A percentile compares a stretch with the other conserved stretches of the same genome.
These are phyloP conservation scores for Ceriops decandra DNA, from an alignment of 345 rosid species.

Conservation along the genomic window DNA sequence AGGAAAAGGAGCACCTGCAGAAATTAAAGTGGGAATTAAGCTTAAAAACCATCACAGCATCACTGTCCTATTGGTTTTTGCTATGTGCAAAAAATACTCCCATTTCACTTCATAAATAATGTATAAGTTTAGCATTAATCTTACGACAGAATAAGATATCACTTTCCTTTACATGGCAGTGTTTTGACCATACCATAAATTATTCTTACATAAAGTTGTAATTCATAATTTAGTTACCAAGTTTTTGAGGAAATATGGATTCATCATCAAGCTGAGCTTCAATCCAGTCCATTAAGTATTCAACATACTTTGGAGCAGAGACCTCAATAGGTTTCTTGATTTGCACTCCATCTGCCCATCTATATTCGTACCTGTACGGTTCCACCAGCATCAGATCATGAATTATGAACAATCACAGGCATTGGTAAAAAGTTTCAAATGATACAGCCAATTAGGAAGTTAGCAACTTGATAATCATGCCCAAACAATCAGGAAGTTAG, in stretches of 20 bases:
- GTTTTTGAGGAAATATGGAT: conserved; percentile 93
- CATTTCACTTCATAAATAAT: no score
- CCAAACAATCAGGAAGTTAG: conserved; percentile 10
- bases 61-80: no score
- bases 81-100: no score
- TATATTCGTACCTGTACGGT: conserved; percentile 76
- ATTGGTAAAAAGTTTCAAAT: neutral
- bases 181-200: neutral
- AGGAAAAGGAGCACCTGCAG: conserved; percentile 93
- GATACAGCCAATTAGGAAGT: neutral
- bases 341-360: conserved; percentile 99
- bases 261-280: conserved; percentile 96
- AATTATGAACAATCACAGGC: conserved; percentile 3
- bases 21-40: conserved; percentile 9
- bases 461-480: neutral
- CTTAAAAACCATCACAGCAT: no score
- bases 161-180: neutral
- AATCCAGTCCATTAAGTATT: conserved; percentile 98
- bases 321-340: conserved; percentile 98
- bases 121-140: neutral
- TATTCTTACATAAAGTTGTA: neutral
- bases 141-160: neutral
- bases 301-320: conserved; percentile 98
- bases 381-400: conserved; percentile 14
- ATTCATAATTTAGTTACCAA: conserved; percentile 49